Conservation (phyloP, 2,329 filamentous ascomycete genomes). For the Talaromyces atroroseus region DNA sequence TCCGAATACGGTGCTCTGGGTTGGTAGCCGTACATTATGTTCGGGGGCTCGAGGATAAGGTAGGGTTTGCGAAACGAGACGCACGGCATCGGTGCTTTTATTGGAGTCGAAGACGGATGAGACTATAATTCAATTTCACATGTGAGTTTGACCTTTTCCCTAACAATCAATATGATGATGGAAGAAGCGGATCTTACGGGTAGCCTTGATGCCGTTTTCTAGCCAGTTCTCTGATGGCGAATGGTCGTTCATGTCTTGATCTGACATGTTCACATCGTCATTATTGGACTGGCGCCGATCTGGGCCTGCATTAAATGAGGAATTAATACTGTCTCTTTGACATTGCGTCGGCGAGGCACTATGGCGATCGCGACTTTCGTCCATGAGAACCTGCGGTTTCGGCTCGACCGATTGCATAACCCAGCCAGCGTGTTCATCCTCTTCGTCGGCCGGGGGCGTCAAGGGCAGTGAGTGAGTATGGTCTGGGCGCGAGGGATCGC, state of each 20-base stretch:
- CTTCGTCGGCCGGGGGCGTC: conserved; percentile 38
- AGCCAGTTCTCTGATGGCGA: conserved; percentile 31
- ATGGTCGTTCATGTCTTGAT: conserved; percentile 15
- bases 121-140: conserved; percentile 17
- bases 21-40: conserved; percentile 24
- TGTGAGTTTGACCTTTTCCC: neutral
- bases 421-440: conserved; percentile 33
- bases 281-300: conserved; percentile 25
- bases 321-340: conserved; percentile 22
- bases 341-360: conserved; percentile 22
- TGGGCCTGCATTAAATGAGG: conserved; percentile 27
- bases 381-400: conserved; percentile 23
- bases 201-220: conserved; percentile 31
- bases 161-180: neutral
- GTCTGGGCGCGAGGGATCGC: conserved; percentile 16
- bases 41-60: conserved; percentile 46
- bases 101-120: conserved; percentile 37
- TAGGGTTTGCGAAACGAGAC: conserved; percentile 56
- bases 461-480: conserved; percentile 33
- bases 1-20: conserved; percentile 44
- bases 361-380: conserved; percentile 26
- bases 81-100: conserved; percentile 41
- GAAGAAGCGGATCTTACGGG: conserved; percentile 24
- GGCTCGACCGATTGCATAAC: conserved; percentile 26
- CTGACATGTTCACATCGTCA: conserved; percentile 23